These are phyloP conservation scores for Globisporangium echinulatum DNA, from an alignment of 352 stramenopile species.

Conservation along the genomic window DNA sequence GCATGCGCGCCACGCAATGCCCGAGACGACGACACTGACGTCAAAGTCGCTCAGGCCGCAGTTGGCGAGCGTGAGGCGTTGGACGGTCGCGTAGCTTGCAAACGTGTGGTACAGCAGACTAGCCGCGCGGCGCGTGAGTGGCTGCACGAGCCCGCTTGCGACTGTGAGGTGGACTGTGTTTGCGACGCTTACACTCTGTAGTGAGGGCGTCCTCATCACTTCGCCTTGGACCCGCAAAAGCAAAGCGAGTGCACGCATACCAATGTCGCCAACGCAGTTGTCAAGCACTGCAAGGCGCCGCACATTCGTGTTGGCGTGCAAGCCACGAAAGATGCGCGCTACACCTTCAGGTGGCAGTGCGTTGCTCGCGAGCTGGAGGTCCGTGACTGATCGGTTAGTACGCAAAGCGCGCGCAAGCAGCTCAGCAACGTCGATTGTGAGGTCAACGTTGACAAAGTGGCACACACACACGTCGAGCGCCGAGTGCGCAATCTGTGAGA, in stretches of 20 bases:
- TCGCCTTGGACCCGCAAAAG: conserved; percentile 18
- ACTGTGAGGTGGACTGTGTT: conserved; percentile 25
- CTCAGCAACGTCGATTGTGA: conserved; percentile 29
- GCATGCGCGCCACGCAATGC: conserved; percentile 29
- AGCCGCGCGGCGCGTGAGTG: conserved; percentile 15
- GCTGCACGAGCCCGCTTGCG: conserved; percentile 17
- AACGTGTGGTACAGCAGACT: conserved; percentile 28
- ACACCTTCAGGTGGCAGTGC: conserved; percentile 25
- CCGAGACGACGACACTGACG: conserved; percentile 31
- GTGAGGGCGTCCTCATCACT: neutral
- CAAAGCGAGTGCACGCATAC: conserved; percentile 23
- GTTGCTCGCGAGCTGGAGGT: conserved; percentile 35
- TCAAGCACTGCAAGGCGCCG: conserved; percentile 18
- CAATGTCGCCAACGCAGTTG: conserved; percentile 28
- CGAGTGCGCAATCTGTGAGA: conserved; percentile 19
- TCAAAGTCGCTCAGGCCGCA: conserved; percentile 28
- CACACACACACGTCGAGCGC: conserved; percentile 20
- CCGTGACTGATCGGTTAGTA: conserved; percentile 21
- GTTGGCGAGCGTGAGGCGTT: conserved; percentile 25
- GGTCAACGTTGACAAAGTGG: conserved; percentile 26
- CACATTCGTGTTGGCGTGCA: conserved; percentile 23
- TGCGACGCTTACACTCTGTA: conserved; percentile 18
- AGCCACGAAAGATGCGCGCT: conserved; percentile 20
- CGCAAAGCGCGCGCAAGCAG: conserved; percentile 21
- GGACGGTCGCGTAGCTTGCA: conserved; percentile 25